Conservation (phyloP, 2,329 filamentous ascomycete genomes). For the Fusarium coffeatum region DNA sequence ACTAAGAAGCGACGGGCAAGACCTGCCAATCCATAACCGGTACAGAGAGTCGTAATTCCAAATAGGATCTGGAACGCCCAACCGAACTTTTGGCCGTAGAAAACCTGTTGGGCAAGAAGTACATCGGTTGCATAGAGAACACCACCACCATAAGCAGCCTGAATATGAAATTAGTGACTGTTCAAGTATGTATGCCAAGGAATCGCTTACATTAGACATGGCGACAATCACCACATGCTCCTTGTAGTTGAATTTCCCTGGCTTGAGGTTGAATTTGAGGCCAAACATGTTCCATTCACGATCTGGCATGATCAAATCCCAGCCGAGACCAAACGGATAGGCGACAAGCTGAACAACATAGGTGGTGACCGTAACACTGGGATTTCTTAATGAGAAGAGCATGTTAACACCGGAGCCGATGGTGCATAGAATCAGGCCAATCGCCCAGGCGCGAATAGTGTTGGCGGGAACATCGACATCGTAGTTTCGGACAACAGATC, state of each 20-base stretch:
- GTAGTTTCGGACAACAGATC: constrained; percentile 72
- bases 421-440: constrained; percentile 70
- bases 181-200: neutral
- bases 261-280: constrained; percentile 66
- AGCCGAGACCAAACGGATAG: constrained; percentile 67
- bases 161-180: constrained; percentile 32
- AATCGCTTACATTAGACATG: constrained; percentile 69
- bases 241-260: constrained; percentile 71
- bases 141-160: constrained; percentile 69
- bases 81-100: constrained; percentile 67
- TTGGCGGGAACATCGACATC: constrained; percentile 74
- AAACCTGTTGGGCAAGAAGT: constrained; percentile 63
- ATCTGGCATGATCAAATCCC: constrained; percentile 67
- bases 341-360: constrained; percentile 72
- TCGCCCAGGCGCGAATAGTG: constrained; percentile 72
- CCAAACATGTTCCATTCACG: constrained; percentile 63
- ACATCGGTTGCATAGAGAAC: constrained; percentile 67
- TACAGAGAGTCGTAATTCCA: constrained; percentile 65
- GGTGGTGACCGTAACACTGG: constrained; percentile 68
- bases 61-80: constrained; percentile 67
- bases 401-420: constrained; percentile 71
- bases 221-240: constrained; percentile 71
- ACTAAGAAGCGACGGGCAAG: constrained; percentile 65
- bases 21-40: constrained; percentile 69
- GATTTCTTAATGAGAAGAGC: constrained; percentile 70